Evolutionary conservation across 495 filamentous ascomycete species (phyloP).

Genomic region (Trichoderma asperelloides): DNA sequence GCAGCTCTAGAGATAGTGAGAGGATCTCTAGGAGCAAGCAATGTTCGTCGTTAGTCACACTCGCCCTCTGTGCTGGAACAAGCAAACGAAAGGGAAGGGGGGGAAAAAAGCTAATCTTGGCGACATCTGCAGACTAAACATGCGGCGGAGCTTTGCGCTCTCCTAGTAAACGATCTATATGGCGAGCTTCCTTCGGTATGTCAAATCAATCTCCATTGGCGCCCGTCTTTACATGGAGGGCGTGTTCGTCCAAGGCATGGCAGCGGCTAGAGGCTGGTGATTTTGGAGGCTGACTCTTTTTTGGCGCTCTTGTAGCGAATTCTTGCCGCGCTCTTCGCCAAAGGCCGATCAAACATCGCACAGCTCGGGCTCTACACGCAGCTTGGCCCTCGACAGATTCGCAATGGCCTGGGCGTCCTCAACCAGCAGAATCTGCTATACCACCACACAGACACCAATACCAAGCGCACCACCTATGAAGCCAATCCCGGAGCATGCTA

Average conservation of each 20-base stretch:
- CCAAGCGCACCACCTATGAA: conserved; percentile 65
- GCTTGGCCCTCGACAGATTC: conserved; percentile 59
- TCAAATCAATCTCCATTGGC: conserved; percentile 13
- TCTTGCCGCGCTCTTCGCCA: conserved; percentile 64
- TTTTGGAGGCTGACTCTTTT: not conserved
- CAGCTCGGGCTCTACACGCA: conserved; percentile 57
- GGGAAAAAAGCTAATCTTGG: conserved; percentile 11
- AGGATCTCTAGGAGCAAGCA: conserved; percentile 55
- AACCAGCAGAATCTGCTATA: conserved; percentile 81
- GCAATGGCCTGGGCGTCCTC: conserved; percentile 71
- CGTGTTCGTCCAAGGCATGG: not conserved
- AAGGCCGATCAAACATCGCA: conserved; percentile 66
- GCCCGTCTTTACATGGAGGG: not conserved
- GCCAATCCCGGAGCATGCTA: conserved; percentile 68
- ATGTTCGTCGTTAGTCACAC: conserved; percentile 36
- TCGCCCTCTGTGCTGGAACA: not conserved
- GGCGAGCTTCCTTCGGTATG: conserved; percentile 86
- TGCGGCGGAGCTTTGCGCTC: conserved; percentile 71
- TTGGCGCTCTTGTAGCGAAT: conserved; percentile 47
- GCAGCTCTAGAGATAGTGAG: conserved; percentile 64
- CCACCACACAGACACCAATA: conserved; percentile 56
- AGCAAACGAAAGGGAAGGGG: conserved; percentile 7
- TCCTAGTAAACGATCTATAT: conserved; percentile 80
- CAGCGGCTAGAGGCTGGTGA: not conserved
- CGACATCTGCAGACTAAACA: conserved; percentile 40